These are phyloP conservation scores for Nigrograna mackinnonii DNA, from an alignment of 2,329 filamentous ascomycete species.

Conservation along the genomic window DNA sequence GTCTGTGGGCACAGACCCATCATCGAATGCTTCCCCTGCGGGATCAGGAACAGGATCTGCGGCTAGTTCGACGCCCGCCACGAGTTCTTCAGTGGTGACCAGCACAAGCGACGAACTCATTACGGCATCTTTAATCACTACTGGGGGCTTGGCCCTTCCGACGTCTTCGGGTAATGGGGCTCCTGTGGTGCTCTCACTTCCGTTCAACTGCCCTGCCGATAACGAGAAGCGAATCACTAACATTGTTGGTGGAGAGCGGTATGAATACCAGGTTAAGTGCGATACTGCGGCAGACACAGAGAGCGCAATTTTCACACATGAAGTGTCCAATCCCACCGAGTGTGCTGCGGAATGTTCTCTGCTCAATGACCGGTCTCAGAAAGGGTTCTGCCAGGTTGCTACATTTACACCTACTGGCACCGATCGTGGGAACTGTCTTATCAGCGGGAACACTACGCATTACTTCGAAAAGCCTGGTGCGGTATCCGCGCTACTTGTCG, in stretches of 20 bases:
- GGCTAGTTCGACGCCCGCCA: no score
- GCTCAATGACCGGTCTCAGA: constrained; percentile 22
- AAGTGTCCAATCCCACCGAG: constrained; percentile 21
- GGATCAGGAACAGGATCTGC: no score
- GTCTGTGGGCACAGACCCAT: no score
- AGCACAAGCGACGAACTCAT: no score
- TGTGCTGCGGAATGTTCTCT: constrained; percentile 33
- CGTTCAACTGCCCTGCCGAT: constrained; percentile 26
- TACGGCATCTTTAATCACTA: neutral
- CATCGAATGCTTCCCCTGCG: no score
- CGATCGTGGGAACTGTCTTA: constrained; percentile 22
- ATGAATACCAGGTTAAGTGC: constrained; percentile 32
- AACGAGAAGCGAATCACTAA: constrained; percentile 21
- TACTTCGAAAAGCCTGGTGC: constrained; percentile 19
- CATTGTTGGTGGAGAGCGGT: constrained; percentile 23
- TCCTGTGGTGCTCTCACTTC: constrained; percentile 24
- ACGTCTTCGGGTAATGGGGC: neutral
- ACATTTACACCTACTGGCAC: constrained; percentile 22
- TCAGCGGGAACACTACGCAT: constrained; percentile 12
- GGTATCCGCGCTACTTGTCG: constrained; percentile 21
- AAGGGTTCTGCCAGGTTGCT: constrained; percentile 24
- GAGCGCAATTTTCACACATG: constrained; percentile 18
- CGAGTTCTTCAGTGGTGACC: no score
- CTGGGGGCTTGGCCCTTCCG: constrained; percentile 4
- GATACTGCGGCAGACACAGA: constrained; percentile 22